Evolutionary conservation across 768 basidiomycete species (phyloP).

Genomic region (Mycena alexandri): DNA sequence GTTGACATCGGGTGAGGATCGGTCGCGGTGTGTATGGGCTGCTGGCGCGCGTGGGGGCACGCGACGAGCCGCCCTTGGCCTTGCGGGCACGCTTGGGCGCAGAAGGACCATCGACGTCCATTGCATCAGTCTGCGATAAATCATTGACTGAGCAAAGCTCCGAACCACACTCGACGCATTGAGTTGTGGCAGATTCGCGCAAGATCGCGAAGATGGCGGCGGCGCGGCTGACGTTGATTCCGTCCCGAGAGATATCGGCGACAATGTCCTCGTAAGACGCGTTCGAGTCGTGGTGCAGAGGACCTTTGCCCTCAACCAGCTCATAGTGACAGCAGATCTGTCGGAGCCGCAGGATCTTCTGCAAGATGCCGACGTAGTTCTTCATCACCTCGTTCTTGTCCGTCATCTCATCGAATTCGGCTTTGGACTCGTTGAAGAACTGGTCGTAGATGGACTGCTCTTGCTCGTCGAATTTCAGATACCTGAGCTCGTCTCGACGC

Average conservation of each 20-base stretch:
- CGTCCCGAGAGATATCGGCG: slow-evolving; percentile 80
- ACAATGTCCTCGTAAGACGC: slow-evolving; percentile 85
- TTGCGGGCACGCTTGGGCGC: slow-evolving; percentile 63
- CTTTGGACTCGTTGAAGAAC: slow-evolving; percentile 91
- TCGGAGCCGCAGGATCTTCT: slow-evolving; percentile 94
- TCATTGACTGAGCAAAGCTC: slow-evolving; percentile 76
- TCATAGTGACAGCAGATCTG: slow-evolving; percentile 99
- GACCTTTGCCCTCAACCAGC: slow-evolving; percentile 81
- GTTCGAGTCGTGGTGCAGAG: slow-evolving; percentile 60
- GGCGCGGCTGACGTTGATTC: slow-evolving; percentile 81
- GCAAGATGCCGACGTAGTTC: slow-evolving; percentile 97
- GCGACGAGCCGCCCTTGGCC: slow-evolving; percentile 66
- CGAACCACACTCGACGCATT: slow-evolving; percentile 88
- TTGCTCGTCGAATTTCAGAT: slow-evolving; percentile 84
- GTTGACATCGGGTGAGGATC: slow-evolving; percentile 92
- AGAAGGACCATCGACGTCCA: slow-evolving; percentile 64
- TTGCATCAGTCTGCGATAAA: slow-evolving; percentile 57
- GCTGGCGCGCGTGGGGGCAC: slow-evolving; percentile 79
- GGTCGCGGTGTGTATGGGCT: slow-evolving; percentile 76
- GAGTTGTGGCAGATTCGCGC: slow-evolving; percentile 87
- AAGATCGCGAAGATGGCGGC: slow-evolving; percentile 87
- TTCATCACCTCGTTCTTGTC: slow-evolving; percentile 95
- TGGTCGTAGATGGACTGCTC: slow-evolving; percentile 91
- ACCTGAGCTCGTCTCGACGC: slow-evolving; percentile 88
- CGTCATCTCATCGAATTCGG: slow-evolving; percentile 89